These are phyloP conservation scores for Quercus mongolica DNA, from an alignment of 306 rosid species.

Conservation along the genomic window DNA sequence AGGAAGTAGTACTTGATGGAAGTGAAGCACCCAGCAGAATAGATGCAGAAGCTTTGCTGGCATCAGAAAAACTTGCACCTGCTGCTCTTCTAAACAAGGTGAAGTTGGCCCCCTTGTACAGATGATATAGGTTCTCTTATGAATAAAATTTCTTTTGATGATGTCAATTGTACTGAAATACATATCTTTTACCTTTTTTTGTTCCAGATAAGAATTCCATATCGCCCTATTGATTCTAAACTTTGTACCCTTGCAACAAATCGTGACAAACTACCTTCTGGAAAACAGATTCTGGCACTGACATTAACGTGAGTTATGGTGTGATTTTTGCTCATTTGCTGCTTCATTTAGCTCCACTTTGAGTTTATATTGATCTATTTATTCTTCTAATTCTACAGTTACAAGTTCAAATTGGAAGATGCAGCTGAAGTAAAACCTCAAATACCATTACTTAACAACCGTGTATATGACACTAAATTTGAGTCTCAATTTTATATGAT, in stretches of 20 bases:
- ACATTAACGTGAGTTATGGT: conserved; percentile 69
- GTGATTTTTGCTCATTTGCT: conserved; percentile 9
- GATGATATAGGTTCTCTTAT: not conserved
- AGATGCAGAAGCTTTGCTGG: conserved; percentile 76
- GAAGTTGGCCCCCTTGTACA: conserved; percentile 16
- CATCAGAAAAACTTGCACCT: conserved; percentile 83
- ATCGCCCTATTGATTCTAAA: conserved; percentile 78
- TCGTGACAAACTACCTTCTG: conserved; percentile 92
- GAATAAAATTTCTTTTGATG: conserved; percentile 1
- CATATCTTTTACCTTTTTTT: conserved; percentile 12
- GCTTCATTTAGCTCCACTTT: conserved; percentile 22
- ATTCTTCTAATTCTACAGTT: conserved; percentile 51
- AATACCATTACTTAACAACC: conserved; percentile 73
- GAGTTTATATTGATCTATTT: conserved; percentile 4
- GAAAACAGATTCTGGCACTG: conserved; percentile 82
- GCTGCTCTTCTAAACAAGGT: conserved; percentile 88
- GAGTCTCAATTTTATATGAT: conserved; percentile 96
- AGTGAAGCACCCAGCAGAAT: conserved; percentile 91
- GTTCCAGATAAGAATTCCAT: conserved; percentile 75
- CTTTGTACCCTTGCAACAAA: conserved; percentile 67
- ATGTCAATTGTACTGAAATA: conserved; percentile 17
- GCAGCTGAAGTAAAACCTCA: conserved; percentile 83
- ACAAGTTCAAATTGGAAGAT: conserved; percentile 91
- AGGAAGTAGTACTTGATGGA: conserved; percentile 80
- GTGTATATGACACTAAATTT: conserved; percentile 85